Evolutionary conservation across 2,329 filamentous ascomycete species (phyloP).

Genomic region (Aureobasidium pullulans): DNA sequence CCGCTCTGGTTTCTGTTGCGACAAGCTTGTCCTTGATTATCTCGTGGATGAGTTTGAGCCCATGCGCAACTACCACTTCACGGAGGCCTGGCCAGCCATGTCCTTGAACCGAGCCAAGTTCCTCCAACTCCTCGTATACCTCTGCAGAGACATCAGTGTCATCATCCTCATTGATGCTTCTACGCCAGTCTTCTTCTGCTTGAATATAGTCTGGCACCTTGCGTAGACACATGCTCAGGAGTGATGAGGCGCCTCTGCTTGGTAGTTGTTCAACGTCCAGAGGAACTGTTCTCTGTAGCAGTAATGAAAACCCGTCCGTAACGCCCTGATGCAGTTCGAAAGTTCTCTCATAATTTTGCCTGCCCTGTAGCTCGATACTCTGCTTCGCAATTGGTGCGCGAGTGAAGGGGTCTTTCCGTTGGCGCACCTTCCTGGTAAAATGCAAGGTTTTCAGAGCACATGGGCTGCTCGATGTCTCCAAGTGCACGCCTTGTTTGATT

Average conservation of each 20-base stretch:
- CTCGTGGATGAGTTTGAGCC: slow-evolving; percentile 29
- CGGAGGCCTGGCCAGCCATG: slow-evolving; percentile 34
- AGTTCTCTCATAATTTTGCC: slow-evolving; percentile 10
- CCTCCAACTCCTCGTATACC: slow-evolving; percentile 34
- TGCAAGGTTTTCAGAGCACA: neutral
- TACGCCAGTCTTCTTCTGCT: slow-evolving; percentile 31
- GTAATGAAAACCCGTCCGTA: slow-evolving; percentile 11
- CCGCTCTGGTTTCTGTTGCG: neutral
- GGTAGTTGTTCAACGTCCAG: slow-evolving; percentile 14
- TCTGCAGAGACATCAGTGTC: slow-evolving; percentile 30
- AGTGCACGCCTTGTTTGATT: neutral
- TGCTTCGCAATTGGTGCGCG: slow-evolving; percentile 16
- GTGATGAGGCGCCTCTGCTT: slow-evolving; percentile 29
- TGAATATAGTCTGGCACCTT: slow-evolving; percentile 35
- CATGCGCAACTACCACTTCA: slow-evolving; percentile 35
- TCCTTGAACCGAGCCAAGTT: slow-evolving; percentile 27
- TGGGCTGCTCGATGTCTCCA: neutral
- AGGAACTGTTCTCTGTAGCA: slow-evolving; percentile 22
- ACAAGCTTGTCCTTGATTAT: slow-evolving; percentile 31
- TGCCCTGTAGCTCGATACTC: slow-evolving; percentile 15
- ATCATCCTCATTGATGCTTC: slow-evolving; percentile 26
- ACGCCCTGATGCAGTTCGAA: slow-evolving; percentile 15
- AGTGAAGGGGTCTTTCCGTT: neutral
- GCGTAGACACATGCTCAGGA: slow-evolving; percentile 33
- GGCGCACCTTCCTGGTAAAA: neutral